These are phyloP conservation scores for Chamaecyparis obtusa DNA, from an alignment of 75 land plant genomes.

Conservation along the genomic window DNA sequence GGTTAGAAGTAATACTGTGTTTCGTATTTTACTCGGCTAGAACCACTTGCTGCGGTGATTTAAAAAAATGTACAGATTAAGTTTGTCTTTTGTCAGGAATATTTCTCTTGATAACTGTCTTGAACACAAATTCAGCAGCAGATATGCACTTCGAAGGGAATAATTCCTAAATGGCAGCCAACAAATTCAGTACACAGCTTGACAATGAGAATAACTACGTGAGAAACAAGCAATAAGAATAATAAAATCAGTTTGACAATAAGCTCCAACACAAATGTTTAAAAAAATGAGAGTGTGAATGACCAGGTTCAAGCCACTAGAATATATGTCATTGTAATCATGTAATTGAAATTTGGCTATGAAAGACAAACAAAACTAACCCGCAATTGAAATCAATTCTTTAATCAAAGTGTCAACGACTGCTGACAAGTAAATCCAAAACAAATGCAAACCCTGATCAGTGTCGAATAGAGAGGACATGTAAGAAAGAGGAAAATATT, in stretches of 20 bases:
- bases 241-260: not conserved
- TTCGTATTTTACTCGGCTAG: not conserved
- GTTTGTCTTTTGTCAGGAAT: not conserved
- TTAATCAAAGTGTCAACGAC: not conserved
- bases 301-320: not conserved
- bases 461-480: not conserved
- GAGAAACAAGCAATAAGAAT: not conserved
- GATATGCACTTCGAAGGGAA: not conserved
- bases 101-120: not conserved
- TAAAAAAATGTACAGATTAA: not conserved
- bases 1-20: not conserved
- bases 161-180: not conserved
- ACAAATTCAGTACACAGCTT: not conserved
- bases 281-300: not conserved
- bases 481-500: not conserved
- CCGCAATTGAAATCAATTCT: not conserved
- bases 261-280: not conserved
- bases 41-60: not conserved
- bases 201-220: not conserved
- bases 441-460: not conserved
- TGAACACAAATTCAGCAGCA: not conserved
- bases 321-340: not conserved
- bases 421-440: not conserved
- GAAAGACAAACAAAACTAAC: not conserved
- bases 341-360: not conserved